phyloP scores from a whole-genome alignment of 2,329 filamentous ascomycete species.

The Coniochaeta sp. region DNA sequence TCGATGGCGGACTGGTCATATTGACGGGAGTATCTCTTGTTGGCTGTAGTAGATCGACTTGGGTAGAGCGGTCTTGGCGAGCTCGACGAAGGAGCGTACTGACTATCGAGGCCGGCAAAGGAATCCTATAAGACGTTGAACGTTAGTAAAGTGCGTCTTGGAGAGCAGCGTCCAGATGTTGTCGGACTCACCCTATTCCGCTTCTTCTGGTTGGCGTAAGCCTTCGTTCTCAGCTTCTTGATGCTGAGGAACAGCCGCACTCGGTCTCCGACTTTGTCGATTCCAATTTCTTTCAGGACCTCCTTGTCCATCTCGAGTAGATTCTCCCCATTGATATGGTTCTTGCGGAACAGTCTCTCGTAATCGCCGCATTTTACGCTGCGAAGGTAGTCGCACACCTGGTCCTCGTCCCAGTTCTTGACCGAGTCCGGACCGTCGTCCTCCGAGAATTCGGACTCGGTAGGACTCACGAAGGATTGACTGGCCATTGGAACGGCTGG shows the following conservation, averaged over 20 bases:
- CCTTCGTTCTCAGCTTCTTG: slow-evolving; percentile 72
- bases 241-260: slow-evolving; percentile 84
- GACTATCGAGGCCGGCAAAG: slow-evolving; percentile 68
- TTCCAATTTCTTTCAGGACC: slow-evolving; percentile 93
- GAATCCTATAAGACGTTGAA: slow-evolving; percentile 56
- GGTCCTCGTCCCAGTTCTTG: slow-evolving; percentile 85
- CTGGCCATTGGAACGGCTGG: slow-evolving; percentile 40
- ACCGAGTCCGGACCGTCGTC: slow-evolving; percentile 67
- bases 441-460: slow-evolving; percentile 89
- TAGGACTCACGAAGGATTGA: slow-evolving; percentile 69
- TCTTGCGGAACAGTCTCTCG: slow-evolving; percentile 79
- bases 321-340: slow-evolving; percentile 97
- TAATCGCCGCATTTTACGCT: slow-evolving; percentile 93
- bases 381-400: slow-evolving; percentile 83
- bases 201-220: slow-evolving; percentile 71
- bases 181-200: slow-evolving; percentile 65
- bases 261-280: slow-evolving; percentile 94
- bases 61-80: slow-evolving; percentile 57
- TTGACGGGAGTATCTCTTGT: slow-evolving; percentile 59
- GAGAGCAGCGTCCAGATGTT: not conserved
- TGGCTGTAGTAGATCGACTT: slow-evolving; percentile 38
- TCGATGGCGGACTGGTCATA: slow-evolving; percentile 40
- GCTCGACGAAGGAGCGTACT: slow-evolving; percentile 53
- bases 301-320: slow-evolving; percentile 95
- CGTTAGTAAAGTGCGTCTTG: slow-evolving; percentile 8